A percentile compares a stretch with the other conserved stretches of the same genome.
phyloP scores from a whole-genome alignment of 148 eudicot species.

The Talinum fruticosum region DNA sequence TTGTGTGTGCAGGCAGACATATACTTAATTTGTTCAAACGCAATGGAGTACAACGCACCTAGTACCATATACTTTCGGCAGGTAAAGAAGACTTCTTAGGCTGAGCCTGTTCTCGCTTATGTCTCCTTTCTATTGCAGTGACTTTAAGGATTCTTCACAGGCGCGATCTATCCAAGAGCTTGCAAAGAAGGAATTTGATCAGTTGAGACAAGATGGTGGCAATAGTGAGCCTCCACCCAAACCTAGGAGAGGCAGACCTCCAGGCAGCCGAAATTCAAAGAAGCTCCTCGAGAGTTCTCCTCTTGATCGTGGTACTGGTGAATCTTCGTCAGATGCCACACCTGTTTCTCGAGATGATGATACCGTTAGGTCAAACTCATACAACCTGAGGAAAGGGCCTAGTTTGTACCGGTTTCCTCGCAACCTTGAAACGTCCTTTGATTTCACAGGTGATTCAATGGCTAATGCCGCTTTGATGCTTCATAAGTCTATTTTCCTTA shows the following conservation, averaged over 20 bases:
- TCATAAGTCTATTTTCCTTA: not conserved
- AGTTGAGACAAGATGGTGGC: slow-evolving; percentile 64
- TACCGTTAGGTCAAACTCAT: slow-evolving; percentile 41
- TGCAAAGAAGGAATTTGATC: slow-evolving; percentile 70
- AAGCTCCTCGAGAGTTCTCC: slow-evolving; percentile 51
- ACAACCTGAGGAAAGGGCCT: slow-evolving; percentile 71
- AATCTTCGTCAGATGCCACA: slow-evolving; percentile 53
- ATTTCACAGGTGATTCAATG: slow-evolving; percentile 51
- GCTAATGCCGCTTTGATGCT: not conserved
- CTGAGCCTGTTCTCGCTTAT: not conserved
- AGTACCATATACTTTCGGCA: slow-evolving; percentile 79
- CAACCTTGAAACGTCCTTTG: slow-evolving; percentile 47
- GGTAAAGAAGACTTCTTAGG: slow-evolving; percentile 37
- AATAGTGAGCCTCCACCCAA: slow-evolving; percentile 60
- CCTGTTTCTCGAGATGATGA: slow-evolving; percentile 56
- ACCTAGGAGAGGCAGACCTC: slow-evolving; percentile 85
- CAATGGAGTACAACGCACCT: slow-evolving; percentile 82
- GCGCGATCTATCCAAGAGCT: slow-evolving; percentile 79
- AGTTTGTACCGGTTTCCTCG: slow-evolving; percentile 44
- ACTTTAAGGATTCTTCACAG: slow-evolving; percentile 25
- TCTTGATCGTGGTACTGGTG: slow-evolving; percentile 46
- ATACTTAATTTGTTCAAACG: slow-evolving; percentile 71
- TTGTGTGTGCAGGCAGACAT: slow-evolving; percentile 67
- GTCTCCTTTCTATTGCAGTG: not conserved
- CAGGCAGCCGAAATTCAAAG: slow-evolving; percentile 49